Percentiles rank a stretch among this genome's conserved stretches.
Evolutionary conservation across 75 land plant species (phyloP).

Genomic region (Isoetes taiwanensis): DNA sequence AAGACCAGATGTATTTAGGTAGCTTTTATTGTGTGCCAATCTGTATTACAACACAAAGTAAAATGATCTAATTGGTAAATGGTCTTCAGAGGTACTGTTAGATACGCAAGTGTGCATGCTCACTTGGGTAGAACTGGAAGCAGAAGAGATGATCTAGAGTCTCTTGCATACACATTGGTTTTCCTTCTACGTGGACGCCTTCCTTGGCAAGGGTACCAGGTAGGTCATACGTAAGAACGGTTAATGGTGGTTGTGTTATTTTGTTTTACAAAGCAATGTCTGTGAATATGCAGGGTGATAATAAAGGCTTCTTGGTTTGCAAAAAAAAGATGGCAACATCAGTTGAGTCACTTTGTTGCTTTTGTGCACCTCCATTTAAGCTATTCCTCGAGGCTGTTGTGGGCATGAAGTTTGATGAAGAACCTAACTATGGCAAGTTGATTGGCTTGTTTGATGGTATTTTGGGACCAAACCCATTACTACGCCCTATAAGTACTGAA

Average conservation of each 20-base stretch:
- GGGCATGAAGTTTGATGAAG: constrained; percentile 95
- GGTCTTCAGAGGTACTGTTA: constrained; percentile 72
- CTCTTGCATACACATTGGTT: constrained; percentile 85
- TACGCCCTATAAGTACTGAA: constrained; percentile 87
- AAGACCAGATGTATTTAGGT: constrained; percentile 96
- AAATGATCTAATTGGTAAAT: not conserved
- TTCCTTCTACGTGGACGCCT: constrained; percentile 84
- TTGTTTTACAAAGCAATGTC: not conserved
- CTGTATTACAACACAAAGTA: not conserved
- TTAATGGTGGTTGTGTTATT: no score
- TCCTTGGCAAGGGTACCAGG: constrained; percentile 99
- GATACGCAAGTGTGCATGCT: constrained; percentile 98
- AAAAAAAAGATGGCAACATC: constrained; percentile 97
- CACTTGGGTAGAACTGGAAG: constrained; percentile 94
- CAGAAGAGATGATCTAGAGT: constrained; percentile 90
- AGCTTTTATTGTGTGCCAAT: not conserved
- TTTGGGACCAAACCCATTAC: constrained; percentile 74
- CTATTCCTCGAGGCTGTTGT: constrained; percentile 90
- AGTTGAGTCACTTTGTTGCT: constrained; percentile 83
- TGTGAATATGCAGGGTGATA: constrained; percentile 51
- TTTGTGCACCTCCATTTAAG: constrained; percentile 74
- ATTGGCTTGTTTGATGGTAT: constrained; percentile 72
- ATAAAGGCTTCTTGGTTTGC: constrained; percentile 90
- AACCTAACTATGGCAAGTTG: constrained; percentile 79
- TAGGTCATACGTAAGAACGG: constrained; percentile 7